Base-by-base conservation (phyloP, 2,329 filamentous ascomycete species). In the Dothideomycetidae sp. region DNA sequence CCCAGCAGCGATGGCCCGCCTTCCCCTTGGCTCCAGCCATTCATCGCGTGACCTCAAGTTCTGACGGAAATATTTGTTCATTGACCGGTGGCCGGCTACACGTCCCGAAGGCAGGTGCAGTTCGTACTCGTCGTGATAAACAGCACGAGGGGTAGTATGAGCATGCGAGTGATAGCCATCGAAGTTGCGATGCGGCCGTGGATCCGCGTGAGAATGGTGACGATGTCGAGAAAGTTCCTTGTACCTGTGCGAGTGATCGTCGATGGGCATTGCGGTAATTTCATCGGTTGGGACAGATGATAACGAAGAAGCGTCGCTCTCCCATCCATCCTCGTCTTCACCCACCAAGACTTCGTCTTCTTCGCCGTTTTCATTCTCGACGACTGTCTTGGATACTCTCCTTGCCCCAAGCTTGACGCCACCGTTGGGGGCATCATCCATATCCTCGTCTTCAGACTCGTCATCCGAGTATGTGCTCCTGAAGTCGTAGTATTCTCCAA, bases 401-500 rank as follows among this genome's bases (percentile, higher is more conserved):
- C 68, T 71, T 11, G 68, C 69, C 5, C 78, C 78, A 9, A 85
- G 66, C 56, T 81, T 88, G 43, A 79, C 77, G 10, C 80, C 81
- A 16, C 61, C 62, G 33, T 50, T 53, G 14, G 53, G 41, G 14
- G 61, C 66, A 5, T 60, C 62, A 28, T 64, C 61, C 14, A 76
- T 73, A 4, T 73, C 71, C 1, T 71, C 73, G 1, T 75, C 71
- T 11, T 72, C 64, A 5, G 69, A 66, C 39, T 70, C 81, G 9
- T 69, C 74, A 50, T 96, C 90, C 0, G 85, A 90, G 57, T 98
- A 98, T 1, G 90, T 93, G 60, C 81, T 82, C 46, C 82, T 73
- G 69, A 98, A 98, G 55, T 98, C 90, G 59, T 98, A 98, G 58
- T 83, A 94, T 46, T 96, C 83, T 40, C 90, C 90, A 52, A 98